Conservation (phyloP, 768 basidiomycete genomes). For the Pleurotus platypus region DNA sequence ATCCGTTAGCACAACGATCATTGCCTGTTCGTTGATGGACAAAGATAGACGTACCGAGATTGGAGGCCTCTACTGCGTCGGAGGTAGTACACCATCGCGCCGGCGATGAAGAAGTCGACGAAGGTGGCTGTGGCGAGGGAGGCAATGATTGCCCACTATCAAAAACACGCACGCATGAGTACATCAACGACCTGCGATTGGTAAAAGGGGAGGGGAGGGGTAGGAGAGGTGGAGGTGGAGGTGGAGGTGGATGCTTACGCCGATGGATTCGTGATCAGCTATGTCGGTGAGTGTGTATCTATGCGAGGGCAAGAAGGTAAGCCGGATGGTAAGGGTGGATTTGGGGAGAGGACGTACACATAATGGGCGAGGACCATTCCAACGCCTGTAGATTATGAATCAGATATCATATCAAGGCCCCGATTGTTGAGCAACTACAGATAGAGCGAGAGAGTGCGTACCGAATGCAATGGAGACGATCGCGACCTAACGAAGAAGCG, state of each 20-base stretch:
- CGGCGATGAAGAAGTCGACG: neutral
- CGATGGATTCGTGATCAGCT: neutral
- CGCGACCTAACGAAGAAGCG: neutral
- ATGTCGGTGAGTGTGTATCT: neutral
- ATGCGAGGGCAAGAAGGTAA: no score
- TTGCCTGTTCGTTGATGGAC: no score
- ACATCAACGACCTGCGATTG: neutral
- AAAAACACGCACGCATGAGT: neutral
- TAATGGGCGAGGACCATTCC: conserved; percentile 3
- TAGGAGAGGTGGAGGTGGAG: neutral
- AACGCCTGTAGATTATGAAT: neutral
- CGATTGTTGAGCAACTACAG: no score
- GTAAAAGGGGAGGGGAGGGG: neutral
- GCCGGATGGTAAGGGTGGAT: no score
- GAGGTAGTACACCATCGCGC: conserved; percentile 2
- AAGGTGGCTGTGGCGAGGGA: conserved; percentile 1
- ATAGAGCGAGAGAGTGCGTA: neutral
- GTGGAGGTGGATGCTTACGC: neutral
- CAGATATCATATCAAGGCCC: no score
- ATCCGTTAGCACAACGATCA: no score
- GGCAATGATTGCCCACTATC: conserved; percentile 1
- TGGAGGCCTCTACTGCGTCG: neutral
- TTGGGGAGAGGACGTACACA: neutral
- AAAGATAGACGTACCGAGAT: neutral
- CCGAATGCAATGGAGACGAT: neutral